Evolutionary conservation across 805 yeast species (phyloP), one percentile per base, ranked within the genome.

Genomic region (Candida palmyrensis): DNA sequence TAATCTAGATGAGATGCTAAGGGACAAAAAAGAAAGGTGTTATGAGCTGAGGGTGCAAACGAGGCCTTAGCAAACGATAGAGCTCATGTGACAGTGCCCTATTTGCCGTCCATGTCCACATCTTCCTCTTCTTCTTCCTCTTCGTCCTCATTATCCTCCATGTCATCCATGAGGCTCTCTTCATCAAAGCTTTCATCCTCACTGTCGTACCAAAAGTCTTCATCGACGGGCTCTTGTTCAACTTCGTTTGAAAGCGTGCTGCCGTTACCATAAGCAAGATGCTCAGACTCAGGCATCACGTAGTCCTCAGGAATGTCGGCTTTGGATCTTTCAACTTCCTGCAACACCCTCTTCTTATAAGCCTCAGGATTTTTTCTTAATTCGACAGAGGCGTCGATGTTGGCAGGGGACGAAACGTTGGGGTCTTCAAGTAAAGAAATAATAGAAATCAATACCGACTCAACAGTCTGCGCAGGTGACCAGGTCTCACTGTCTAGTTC

Each of bases 401-500:
- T 90, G 5, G 97, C 97, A 5, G 97, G 97, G 1, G 96, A 85
- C 40, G 78, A 75, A 38, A 85, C 81, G 62, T 90, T 90, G 34
- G 97, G 97, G 57, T 90, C 97, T 51, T 88, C 95, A 48, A 90
- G 71, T 33, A 90, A 71, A 6, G 96, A 87, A 13, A 90, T 83
- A 43, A 90, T 89, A 21, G 95, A 84, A 35, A 90, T 82, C 49
- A 90, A 72, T 7, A 90, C 96, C 20, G 84, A 70, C 60, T 90
- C 97, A 7, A 87, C 97, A 16, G 92, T 82, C 64, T 89, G 96
- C 2, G 86, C 92, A 3, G 89, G 94, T 14, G 84, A 77, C 97
- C 97, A 88, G 13, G 95, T 88, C 62, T 89, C 97, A 37, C 82
- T 81, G 48, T 87, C 95, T 2, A 89, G 90, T 57, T 89, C 96